Conservation (phyloP, 169 alveolate species). For the Besnoitia besnoiti region DNA sequence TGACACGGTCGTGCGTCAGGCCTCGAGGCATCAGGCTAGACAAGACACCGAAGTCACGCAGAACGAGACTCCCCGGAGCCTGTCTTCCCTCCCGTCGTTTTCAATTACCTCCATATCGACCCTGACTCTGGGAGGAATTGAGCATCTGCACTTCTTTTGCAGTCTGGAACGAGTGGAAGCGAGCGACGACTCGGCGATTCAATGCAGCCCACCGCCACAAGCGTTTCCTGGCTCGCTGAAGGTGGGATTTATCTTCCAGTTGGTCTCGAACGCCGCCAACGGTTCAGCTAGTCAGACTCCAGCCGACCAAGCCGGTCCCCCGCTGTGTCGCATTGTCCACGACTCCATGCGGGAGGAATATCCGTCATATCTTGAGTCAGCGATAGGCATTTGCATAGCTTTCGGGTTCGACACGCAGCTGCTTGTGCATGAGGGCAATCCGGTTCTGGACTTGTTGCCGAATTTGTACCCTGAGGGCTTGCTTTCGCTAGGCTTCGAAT, state of each 20-base stretch:
- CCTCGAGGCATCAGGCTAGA: background rate
- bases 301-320: background rate
- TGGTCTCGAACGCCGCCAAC: background rate
- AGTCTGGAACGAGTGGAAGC: background rate
- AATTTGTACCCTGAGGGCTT: background rate
- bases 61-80: background rate
- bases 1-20: background rate
- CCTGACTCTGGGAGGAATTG: background rate
- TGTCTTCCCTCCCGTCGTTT: background rate
- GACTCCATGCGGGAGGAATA: background rate
- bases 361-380: constrained; percentile 1
- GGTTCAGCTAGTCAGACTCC: background rate
- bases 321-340: constrained; percentile 8
- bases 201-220: background rate
- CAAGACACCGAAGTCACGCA: background rate
- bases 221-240: constrained; percentile 25
- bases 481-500: background rate
- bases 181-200: background rate
- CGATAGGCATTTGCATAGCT: constrained; percentile 29
- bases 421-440: background rate
- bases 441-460: constrained; percentile 29
- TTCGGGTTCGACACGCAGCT: constrained; percentile 40
- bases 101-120: background rate
- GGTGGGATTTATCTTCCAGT: background rate
- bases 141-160: background rate